phyloP scores from a whole-genome alignment of 2,329 filamentous ascomycete species.

The Colletotrichum sidae region DNA sequence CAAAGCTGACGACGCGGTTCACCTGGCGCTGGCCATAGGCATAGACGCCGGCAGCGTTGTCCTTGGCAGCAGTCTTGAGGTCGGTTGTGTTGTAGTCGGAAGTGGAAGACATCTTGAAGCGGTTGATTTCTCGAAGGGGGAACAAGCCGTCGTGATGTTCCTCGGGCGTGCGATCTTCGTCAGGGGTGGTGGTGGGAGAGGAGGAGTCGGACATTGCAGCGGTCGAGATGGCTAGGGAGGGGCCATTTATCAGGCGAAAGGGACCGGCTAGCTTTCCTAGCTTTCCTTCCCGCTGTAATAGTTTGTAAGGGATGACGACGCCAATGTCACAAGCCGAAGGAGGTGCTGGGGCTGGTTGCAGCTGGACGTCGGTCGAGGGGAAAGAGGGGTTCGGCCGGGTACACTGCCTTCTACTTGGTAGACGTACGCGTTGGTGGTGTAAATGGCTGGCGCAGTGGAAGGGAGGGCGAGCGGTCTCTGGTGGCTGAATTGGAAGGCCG shows the following conservation, averaged over 20 bases:
- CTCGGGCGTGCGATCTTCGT: not conserved
- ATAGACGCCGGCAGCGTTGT: constrained; percentile 50
- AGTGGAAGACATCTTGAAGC: constrained; percentile 9
- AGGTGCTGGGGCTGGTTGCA: too few species aligned
- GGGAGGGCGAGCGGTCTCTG: too few species aligned
- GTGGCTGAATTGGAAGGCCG: too few species aligned
- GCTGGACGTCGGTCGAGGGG: too few species aligned
- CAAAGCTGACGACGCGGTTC: constrained; percentile 67
- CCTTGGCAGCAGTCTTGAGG: constrained; percentile 43
- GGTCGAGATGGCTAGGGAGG: not conserved
- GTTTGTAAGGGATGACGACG: constrained; percentile 6
- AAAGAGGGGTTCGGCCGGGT: too few species aligned
- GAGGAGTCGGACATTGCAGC: not conserved
- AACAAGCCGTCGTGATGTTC: constrained; percentile 3
- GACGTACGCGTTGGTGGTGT: too few species aligned
- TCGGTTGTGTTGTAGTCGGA: constrained; percentile 37
- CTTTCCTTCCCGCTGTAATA: not conserved
- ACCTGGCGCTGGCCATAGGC: constrained; percentile 57
- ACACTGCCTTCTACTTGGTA: too few species aligned
- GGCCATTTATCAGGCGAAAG: constrained; percentile 9
- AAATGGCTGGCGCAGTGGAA: too few species aligned
- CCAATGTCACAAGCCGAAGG: too few species aligned
- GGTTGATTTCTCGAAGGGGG: not conserved
- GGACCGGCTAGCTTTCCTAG: not conserved
- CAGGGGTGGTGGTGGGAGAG: not conserved